Base-by-base conservation (phyloP, 805 yeast genomes). In the Metschnikowia orientalis region DNA sequence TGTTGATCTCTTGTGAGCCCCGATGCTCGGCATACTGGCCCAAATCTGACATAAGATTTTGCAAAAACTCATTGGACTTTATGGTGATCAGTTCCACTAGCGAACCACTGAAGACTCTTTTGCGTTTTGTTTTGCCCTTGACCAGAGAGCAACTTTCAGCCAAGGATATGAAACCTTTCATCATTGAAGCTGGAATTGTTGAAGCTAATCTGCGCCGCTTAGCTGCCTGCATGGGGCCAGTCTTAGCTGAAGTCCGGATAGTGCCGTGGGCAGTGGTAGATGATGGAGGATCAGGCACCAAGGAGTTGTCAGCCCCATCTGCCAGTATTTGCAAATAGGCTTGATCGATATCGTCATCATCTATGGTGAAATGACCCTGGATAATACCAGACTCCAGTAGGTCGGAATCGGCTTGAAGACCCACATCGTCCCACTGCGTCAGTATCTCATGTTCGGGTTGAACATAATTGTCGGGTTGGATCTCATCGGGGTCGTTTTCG, bases 21-120 rank as follows among this genome's bases (percentile, higher is more conserved):
- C 56, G 44, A 41, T 65, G 71, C 6, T 37, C 37, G 10, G 68
- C 62, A 42, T 60, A 65, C 3, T 63, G 64, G 21, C 48, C 50
- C 32, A 65, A 45, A 35, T 64, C 69, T 3, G 32, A 21, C 42
- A 61, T 49, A n/a, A 65, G 30, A 12, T 49, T 49, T 20, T 35
- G 39, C 17, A 65, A 37, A 35, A 65, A 64, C 18, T 47, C 47
- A 22, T 56, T 56, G 0, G 69, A 57, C 32, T 53, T 55, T 10
- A 39, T 40, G 18, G 55, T 59, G 16, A 65, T 45, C 8, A 43
- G 38, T 6, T 42, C 38, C 15, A 47, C 36, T 0, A 51, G 27
- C 4, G 50, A 51, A 2, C 37, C 26, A 10, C 45, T 27, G 0
- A 48, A 28, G 4, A 15, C n/a, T n/a, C n/a, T n/a, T n/a, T n/a